Percentiles rank a stretch among this genome's conserved stretches.
Evolutionary conservation across 495 filamentous ascomycete genomes (phyloP).

Genomic region (Trichoderma gamsii): DNA sequence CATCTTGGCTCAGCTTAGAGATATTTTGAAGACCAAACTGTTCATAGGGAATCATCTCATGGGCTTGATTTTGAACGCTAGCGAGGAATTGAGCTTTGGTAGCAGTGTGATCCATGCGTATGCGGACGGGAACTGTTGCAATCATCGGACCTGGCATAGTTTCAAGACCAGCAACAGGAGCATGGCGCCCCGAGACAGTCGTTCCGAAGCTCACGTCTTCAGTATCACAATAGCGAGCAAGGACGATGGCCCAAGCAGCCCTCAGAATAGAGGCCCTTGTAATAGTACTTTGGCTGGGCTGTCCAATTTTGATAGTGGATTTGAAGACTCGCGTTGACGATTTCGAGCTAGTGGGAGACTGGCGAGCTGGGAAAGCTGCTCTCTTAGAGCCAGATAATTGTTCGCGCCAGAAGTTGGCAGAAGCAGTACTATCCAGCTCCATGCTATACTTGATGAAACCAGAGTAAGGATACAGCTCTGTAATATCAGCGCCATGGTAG

Average conservation of each 20-base stretch:
- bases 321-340: slow-evolving; percentile 2
- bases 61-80: slow-evolving; percentile 29
- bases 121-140: slow-evolving; percentile 52
- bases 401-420: neutral
- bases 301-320: neutral
- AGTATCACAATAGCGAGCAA: slow-evolving; percentile 31
- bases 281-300: slow-evolving; percentile 23
- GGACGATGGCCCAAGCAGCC: slow-evolving; percentile 39
- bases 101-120: slow-evolving; percentile 19
- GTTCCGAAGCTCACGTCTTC: slow-evolving; percentile 44
- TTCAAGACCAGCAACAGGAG: slow-evolving; percentile 40
- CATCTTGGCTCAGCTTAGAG: slow-evolving; percentile 20
- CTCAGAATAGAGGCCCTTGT: slow-evolving; percentile 41
- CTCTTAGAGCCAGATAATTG: slow-evolving; percentile 7
- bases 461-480: neutral
- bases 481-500: neutral
- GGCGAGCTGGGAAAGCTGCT: slow-evolving; percentile 5
- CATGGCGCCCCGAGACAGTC: slow-evolving; percentile 42
- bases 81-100: slow-evolving; percentile 19
- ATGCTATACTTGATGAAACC: slow-evolving; percentile 15
- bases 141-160: slow-evolving; percentile 51
- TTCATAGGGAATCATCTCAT: slow-evolving; percentile 37
- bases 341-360: neutral
- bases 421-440: neutral
- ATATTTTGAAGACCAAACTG: slow-evolving; percentile 44